Base-by-base conservation (phyloP, 495 filamentous ascomycete species). In the Neurospora sp. region DNA sequence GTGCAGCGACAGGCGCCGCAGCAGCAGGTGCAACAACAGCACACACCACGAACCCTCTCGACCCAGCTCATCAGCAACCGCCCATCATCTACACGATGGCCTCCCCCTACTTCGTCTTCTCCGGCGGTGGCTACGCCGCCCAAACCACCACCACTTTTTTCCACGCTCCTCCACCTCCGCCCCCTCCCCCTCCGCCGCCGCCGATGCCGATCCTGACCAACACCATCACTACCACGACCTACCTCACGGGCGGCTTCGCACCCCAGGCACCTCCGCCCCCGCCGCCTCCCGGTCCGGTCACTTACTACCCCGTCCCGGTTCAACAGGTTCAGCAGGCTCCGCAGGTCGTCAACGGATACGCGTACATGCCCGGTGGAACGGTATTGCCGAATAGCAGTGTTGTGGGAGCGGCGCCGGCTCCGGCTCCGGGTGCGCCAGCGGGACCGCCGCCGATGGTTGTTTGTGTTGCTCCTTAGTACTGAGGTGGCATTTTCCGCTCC, bases 231-330 rank as follows among this genome's bases (percentile, higher is more conserved):
- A 69, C 16, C 35, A 74, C 71, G 40, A 72, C 59, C 38, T 74
- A 72, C 59, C 27, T 69, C 18, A 66, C 53, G 3, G 61, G 10
- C 39, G n/a, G 8, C n/a, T 39, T 42, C 61, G 22, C 70, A 40
- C 20, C 69, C 16, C 39, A 22, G 38, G 8, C 40, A 12, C 31
- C 53, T 53, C 35, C 73, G 8, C 48, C 70, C 31, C 40, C 48
- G 18, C 48, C 69, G 44, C 18, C 69, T 14, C 44, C 46, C 4
- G 22, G 41, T 9, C 39, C 72, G 69, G 20, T 70, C 18, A 31
- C 69, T 42, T 70, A 70, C 18, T 53, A 35, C n/a, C 72, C 42
- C 27, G 59, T 53, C 70, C 75, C 14, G 5, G 73, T 35, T 61
- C 74, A 11, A 38, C 75, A 44, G 73, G 73, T 35, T n/a, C 71